Evolutionary conservation across 176 grass and related monocot genomes (phyloP).

Genomic region (Aegilops umbellulata): DNA sequence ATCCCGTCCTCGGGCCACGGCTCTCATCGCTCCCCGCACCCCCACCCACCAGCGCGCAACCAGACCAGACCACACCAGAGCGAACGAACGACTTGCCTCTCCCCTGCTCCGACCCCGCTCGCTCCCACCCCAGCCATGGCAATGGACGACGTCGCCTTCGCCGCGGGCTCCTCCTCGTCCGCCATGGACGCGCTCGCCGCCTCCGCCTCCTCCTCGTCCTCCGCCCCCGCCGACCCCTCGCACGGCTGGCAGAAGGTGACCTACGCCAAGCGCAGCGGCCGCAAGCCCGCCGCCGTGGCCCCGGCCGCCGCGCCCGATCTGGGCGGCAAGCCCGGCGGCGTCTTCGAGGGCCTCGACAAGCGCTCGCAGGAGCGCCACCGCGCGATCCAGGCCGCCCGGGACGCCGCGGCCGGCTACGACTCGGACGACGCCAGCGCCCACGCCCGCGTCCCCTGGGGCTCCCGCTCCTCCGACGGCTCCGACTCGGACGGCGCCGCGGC

Average conservation of each 20-base stretch:
- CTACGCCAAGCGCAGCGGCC: constrained; percentile 81
- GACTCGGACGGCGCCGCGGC: constrained; percentile 44
- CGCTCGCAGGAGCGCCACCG: constrained; percentile 78
- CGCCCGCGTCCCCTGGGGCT: not conserved
- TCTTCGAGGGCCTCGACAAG: constrained; percentile 82
- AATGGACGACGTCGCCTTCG: constrained; percentile 63
- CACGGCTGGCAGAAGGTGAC: constrained; percentile 96
- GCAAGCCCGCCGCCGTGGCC: constrained; percentile 39
- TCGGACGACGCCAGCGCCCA: constrained; percentile 17
- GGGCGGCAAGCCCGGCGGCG: constrained; percentile 33
- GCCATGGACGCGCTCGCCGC: constrained; percentile 16
- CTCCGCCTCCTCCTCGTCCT: constrained; percentile 14
- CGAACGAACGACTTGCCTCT: not conserved
- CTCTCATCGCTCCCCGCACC: not conserved
- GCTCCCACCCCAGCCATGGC: constrained; percentile 3
- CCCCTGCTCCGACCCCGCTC: not conserved
- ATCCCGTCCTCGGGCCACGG: not conserved
- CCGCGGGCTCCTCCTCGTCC: constrained; percentile 39
- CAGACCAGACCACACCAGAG: not conserved
- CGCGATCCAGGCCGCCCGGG: constrained; percentile 60
- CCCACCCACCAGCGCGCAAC: not conserved
- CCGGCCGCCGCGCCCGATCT: constrained; percentile 39
- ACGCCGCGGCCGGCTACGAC: constrained; percentile 43
- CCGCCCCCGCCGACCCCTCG: constrained; percentile 36
- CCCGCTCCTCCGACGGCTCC: constrained; percentile 56